A percentile compares a stretch with the other conserved stretches of the same genome.
Evolutionary conservation across 106 monocot species (phyloP).

Genomic region (Alisma plantagoaquatica): DNA sequence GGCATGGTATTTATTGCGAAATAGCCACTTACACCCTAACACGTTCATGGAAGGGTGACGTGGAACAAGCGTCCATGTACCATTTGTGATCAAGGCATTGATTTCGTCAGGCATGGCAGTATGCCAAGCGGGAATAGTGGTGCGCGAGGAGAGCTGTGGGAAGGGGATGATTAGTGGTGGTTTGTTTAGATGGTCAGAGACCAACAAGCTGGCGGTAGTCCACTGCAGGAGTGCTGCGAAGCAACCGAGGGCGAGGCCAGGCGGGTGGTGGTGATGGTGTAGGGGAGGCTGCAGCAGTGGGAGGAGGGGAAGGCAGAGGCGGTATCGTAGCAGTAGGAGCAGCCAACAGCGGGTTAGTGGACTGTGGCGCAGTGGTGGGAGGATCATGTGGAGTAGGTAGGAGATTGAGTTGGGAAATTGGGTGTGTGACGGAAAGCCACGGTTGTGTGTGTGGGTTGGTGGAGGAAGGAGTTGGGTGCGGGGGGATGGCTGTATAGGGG

Average conservation of each 20-base stretch:
- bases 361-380: too few species aligned
- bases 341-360: not conserved
- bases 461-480: too few species aligned
- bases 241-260: not conserved
- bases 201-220: too few species aligned
- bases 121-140: not conserved
- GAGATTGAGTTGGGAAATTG: not conserved
- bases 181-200: too few species aligned
- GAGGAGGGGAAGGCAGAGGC: not conserved
- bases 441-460: too few species aligned
- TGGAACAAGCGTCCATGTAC: conserved; percentile 1
- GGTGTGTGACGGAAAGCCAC: too few species aligned
- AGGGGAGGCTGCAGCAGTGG: not conserved
- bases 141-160: not conserved
- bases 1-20: not conserved
- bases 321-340: not conserved
- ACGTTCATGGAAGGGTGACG: not conserved
- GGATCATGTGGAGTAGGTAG: not conserved
- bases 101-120: not conserved
- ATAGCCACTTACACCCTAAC: conserved; percentile 2
- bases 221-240: too few species aligned
- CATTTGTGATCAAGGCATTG: not conserved
- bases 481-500: too few species aligned
- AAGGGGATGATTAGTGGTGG: not conserved
- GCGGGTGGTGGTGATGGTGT: not conserved